Conservation (phyloP, 1,284 basidiomycete species). For the Ustanciosporium gigantosporum region DNA sequence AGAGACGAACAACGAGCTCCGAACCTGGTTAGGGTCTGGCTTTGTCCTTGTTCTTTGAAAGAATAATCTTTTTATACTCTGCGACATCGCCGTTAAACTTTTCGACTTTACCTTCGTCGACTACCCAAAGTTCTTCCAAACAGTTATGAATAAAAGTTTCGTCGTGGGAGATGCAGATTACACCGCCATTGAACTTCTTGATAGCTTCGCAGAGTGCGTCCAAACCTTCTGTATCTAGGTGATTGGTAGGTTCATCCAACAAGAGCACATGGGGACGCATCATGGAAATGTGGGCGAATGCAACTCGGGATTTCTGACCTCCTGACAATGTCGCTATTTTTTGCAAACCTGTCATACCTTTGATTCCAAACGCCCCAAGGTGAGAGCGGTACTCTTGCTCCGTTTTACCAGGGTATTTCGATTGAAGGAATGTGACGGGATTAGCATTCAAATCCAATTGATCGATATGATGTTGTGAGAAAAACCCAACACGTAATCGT, state of each 20-base stretch:
- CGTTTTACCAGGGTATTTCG: conserved; percentile 87
- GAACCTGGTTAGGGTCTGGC: neutral
- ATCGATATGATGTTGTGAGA: conserved; percentile 89
- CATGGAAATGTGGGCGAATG: conserved; percentile 88
- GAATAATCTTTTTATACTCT: conserved; percentile 77
- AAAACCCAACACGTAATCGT: conserved; percentile 69
- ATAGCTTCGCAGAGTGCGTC: conserved; percentile 91
- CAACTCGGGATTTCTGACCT: conserved; percentile 95
- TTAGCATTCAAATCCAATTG: conserved; percentile 81
- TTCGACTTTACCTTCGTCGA: conserved; percentile 77
- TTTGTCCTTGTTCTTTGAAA: conserved; percentile 44
- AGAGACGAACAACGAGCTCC: too few relatives aligned
- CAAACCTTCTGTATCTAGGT: conserved; percentile 85
- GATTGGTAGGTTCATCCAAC: conserved; percentile 97
- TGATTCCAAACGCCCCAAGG: conserved; percentile 97
- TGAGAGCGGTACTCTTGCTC: conserved; percentile 95
- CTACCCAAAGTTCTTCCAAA: conserved; percentile 67
- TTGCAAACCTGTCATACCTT: conserved; percentile 92
- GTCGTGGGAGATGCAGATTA: conserved; percentile 57
- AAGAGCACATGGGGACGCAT: conserved; percentile 93
- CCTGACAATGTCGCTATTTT: conserved; percentile 69
- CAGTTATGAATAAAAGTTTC: conserved; percentile 55
- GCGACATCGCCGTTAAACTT: conserved; percentile 90
- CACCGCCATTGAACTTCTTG: conserved; percentile 91
- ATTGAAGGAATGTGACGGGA: conserved; percentile 88